Percentiles rank a stretch among this genome's conserved stretches.
Evolutionary conservation across 1,139 yeast genomes (phyloP).

Genomic region (Martiniozyma asiatica): DNA sequence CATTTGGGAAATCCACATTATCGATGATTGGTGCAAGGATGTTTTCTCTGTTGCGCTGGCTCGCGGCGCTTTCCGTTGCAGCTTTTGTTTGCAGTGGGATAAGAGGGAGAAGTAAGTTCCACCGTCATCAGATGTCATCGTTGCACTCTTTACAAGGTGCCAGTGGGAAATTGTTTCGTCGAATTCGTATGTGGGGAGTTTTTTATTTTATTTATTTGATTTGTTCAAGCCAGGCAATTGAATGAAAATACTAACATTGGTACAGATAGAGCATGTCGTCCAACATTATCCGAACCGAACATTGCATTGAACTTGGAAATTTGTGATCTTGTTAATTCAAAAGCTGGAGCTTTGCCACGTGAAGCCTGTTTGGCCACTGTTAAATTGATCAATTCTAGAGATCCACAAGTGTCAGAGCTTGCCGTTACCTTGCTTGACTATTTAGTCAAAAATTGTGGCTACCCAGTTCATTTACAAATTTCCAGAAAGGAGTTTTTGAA

Average conservation of each 20-base stretch:
- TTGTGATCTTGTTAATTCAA: constrained; percentile 85
- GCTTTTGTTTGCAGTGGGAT: too few relatives aligned
- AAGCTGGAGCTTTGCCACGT: constrained; percentile 83
- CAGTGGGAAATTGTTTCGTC: constrained; percentile 48
- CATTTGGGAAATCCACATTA: too few relatives aligned
- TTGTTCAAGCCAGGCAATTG: not conserved
- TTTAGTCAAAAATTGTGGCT: constrained; percentile 93
- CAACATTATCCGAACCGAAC: constrained; percentile 78
- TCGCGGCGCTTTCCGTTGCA: too few relatives aligned
- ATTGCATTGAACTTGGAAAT: constrained; percentile 80
- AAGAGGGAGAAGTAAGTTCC: too few relatives aligned
- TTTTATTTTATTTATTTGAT: too few relatives aligned
- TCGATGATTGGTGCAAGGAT: too few relatives aligned
- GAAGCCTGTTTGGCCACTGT: constrained; percentile 92
- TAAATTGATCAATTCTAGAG: constrained; percentile 69
- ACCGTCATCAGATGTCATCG: constrained; percentile 21
- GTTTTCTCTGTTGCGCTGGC: too few relatives aligned
- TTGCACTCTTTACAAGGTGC: constrained; percentile 24
- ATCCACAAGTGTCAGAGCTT: constrained; percentile 62
- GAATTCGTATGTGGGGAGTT: constrained; percentile 40
- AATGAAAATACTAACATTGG: constrained; percentile 2
- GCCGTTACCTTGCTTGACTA: constrained; percentile 63
- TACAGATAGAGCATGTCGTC: constrained; percentile 73
- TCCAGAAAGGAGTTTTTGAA: constrained; percentile 90
- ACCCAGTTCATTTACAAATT: constrained; percentile 90